Evolutionary conservation across 2,329 filamentous ascomycete genomes (phyloP).

Genomic region (Scytalidium lignicola): DNA sequence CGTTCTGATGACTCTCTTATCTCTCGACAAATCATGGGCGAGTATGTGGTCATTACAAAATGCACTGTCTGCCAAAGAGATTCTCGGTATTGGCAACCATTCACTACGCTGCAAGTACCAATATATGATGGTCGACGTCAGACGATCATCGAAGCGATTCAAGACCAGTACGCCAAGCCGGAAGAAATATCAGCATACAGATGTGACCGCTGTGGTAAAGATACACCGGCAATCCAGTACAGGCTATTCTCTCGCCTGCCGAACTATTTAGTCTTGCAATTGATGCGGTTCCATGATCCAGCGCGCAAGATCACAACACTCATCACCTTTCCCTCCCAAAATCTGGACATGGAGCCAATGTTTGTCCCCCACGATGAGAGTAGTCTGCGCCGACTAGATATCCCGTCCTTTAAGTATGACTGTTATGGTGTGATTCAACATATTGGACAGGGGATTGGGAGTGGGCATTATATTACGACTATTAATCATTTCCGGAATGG

Average conservation of each 20-base stretch:
- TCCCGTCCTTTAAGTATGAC: slow-evolving; percentile 66
- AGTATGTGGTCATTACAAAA: slow-evolving; percentile 34
- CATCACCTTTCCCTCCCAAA: slow-evolving; percentile 71
- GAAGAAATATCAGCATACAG: slow-evolving; percentile 65
- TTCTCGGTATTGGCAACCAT: slow-evolving; percentile 33
- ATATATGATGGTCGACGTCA: not conserved
- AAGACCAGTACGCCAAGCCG: slow-evolving; percentile 63
- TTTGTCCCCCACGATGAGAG: slow-evolving; percentile 32
- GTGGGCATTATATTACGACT: slow-evolving; percentile 18
- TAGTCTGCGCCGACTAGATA: slow-evolving; percentile 25
- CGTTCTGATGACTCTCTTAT: slow-evolving; percentile 1
- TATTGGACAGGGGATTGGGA: slow-evolving; percentile 9
- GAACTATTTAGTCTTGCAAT: slow-evolving; percentile 63
- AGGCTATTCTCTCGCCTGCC: slow-evolving; percentile 67
- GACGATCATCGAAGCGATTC: slow-evolving; percentile 50
- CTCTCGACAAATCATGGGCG: not conserved
- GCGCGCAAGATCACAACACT: slow-evolving; percentile 63
- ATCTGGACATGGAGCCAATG: slow-evolving; percentile 58
- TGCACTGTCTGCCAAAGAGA: slow-evolving; percentile 38
- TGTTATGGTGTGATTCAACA: slow-evolving; percentile 70
- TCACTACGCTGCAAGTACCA: slow-evolving; percentile 20
- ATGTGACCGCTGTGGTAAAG: slow-evolving; percentile 69
- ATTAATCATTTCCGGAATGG: not conserved
- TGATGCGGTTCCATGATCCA: slow-evolving; percentile 53
- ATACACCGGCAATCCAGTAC: slow-evolving; percentile 64